Conservation (phyloP, 2,329 filamentous ascomycete genomes). For the Pseudogymnoascus sp. region DNA sequence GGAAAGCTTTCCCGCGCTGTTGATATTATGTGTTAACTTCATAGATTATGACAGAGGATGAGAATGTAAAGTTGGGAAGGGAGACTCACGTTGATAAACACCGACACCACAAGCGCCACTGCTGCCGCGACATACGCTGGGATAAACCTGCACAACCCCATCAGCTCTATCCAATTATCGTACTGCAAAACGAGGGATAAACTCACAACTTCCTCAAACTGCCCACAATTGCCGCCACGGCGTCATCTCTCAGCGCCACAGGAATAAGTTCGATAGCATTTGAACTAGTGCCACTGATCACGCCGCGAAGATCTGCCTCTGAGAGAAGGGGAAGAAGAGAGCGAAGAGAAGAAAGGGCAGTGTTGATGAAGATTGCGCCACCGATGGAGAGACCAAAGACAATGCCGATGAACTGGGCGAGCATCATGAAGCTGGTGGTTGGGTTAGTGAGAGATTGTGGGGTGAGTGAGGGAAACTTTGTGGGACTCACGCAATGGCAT, state of each 20-base stretch:
- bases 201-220: background rate
- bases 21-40: background rate
- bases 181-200: background rate
- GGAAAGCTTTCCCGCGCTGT: background rate
- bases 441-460: background rate
- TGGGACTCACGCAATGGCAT: constrained; percentile 12
- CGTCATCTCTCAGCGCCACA: background rate
- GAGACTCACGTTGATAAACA: background rate
- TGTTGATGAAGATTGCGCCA: constrained; percentile 9
- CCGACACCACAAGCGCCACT: background rate
- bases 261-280: background rate
- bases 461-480: background rate
- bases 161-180: background rate
- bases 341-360: background rate
- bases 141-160: background rate
- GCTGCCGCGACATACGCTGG: background rate
- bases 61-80: background rate
- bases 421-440: constrained; percentile 1
- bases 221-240: background rate
- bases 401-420: constrained; percentile 8
- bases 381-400: constrained; percentile 7
- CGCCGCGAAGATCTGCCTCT: background rate
- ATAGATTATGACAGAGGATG: background rate
- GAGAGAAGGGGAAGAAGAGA: background rate
- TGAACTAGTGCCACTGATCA: background rate